Evolutionary conservation across 179 eudicot species (phyloP), one percentile per base, ranked within the genome.

Genomic region (Dionaea muscipula): DNA sequence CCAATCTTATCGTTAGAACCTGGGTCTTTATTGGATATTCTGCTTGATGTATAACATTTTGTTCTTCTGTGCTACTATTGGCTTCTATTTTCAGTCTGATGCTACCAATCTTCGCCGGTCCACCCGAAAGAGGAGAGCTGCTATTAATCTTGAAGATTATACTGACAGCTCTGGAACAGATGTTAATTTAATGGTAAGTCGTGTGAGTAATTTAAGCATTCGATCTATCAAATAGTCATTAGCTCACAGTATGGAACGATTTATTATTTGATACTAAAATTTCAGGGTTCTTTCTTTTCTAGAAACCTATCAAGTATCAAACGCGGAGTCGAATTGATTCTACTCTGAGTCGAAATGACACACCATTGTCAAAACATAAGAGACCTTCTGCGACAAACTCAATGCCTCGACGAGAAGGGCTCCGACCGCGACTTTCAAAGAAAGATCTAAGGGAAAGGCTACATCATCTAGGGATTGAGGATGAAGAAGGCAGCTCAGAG

Each of bases 91-190:
- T 61, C 99, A 93, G 99, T 67, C 81, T 69, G 82, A 62, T 64
- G 75, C 61, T 26, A 49, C 67, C 72, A 83, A 81, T 69, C 95
- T 93, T 62, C 88, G 99, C 56, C 96, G 99, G 61, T 93, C 99
- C 39, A 93, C 96, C 45, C 81, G 99, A 68, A 84, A 81, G 74
- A 83, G 96, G 68, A 88, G 86, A 71, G 64, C 71, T 46, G 70
- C 96, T 23, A 76, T 77, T 26, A 81, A 78, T 79, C 73, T 81
- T 56, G 96, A 72, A 33, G 82, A 70, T 51, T 93, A 85, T 63
- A 85, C 90, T 25, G 86, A 93, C 71, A 93, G 95, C 60, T 79
- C 95, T 52, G 99, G 99, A 53, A 67, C 93, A 49, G 98, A 93
- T 56, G 95, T 71, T 61, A 96, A 93, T 64, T 65, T 88, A 51